phyloP scores from a whole-genome alignment of 2,329 filamentous ascomycete species.

The Colletotrichum destructivum region DNA sequence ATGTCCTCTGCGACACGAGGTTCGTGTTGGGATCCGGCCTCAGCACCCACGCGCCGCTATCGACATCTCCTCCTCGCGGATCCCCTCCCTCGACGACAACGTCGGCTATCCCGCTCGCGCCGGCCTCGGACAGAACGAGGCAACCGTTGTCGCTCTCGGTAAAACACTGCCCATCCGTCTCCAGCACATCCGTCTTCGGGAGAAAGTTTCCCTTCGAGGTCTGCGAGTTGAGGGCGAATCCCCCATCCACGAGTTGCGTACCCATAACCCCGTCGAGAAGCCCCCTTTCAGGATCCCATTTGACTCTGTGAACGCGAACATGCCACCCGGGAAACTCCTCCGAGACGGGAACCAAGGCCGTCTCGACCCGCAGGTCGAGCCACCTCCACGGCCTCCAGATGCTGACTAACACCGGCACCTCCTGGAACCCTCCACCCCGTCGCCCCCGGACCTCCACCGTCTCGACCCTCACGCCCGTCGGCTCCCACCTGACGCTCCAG shows the following conservation, averaged over 20 bases:
- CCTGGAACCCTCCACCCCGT: background rate
- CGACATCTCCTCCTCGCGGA: background rate
- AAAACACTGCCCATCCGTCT: background rate
- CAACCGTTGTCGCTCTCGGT: background rate
- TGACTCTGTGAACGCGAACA: conserved; percentile 37
- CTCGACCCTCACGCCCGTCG: conserved; percentile 30
- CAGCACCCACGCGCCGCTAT: conserved; percentile 22
- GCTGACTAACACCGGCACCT: conserved; percentile 27
- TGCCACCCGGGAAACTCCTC: conserved; percentile 37
- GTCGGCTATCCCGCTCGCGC: conserved; percentile 38
- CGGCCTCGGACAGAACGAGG: conserved; percentile 28
- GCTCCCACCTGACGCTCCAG: conserved; percentile 36
- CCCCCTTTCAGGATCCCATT: conserved; percentile 1
- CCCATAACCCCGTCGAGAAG: conserved; percentile 18
- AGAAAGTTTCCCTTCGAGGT: conserved; percentile 16
- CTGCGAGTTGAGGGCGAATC: conserved; percentile 39
- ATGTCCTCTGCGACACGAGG: conserved; percentile 35
- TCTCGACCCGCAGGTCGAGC: conserved; percentile 37
- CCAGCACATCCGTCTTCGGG: background rate
- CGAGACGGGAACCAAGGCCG: conserved; percentile 24
- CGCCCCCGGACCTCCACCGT: background rate
- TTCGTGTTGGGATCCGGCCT: conserved; percentile 45
- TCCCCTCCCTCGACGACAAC: background rate
- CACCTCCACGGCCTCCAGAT: conserved; percentile 41
- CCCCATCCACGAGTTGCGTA: conserved; percentile 40